These are phyloP conservation scores for Bryoglossum gracile DNA, from an alignment of 495 filamentous ascomycete genomes.

Conservation along the genomic window DNA sequence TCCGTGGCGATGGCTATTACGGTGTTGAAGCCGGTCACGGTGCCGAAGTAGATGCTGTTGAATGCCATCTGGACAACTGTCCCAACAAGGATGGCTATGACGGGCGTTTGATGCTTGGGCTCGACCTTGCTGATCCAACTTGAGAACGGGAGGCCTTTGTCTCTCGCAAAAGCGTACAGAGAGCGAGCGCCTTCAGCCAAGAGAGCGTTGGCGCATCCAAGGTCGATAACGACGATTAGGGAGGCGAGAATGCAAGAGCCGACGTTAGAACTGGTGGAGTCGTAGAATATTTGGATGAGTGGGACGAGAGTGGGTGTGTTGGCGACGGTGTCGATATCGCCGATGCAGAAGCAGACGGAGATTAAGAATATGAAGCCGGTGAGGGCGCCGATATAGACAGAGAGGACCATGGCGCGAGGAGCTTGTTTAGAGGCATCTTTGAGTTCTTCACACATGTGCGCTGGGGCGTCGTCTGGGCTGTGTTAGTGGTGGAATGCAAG, in stretches of 20 bases:
- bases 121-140: slow-evolving; percentile 37
- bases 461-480: slow-evolving; percentile 37
- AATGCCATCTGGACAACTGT: slow-evolving; percentile 45
- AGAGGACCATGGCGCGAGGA: slow-evolving; percentile 47
- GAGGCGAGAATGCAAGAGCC: slow-evolving; percentile 38
- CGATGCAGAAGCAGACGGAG: slow-evolving; percentile 36
- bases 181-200: slow-evolving; percentile 46
- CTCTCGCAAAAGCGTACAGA: slow-evolving; percentile 49
- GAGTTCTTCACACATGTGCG: slow-evolving; percentile 43
- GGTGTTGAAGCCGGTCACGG: slow-evolving; percentile 49
- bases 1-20: slow-evolving; percentile 50
- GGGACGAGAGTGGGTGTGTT: slow-evolving; percentile 37
- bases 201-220: slow-evolving; percentile 38
- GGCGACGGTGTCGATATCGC: slow-evolving; percentile 30
- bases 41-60: slow-evolving; percentile 51
- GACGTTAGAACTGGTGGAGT: slow-evolving; percentile 33
- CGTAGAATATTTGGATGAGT: slow-evolving; percentile 46
- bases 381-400: slow-evolving; percentile 42
- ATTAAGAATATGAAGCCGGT: slow-evolving; percentile 41
- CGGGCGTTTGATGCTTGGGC: slow-evolving; percentile 33
- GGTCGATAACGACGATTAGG: slow-evolving; percentile 37
- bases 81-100: slow-evolving; percentile 47
- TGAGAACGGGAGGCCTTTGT: slow-evolving; percentile 51
- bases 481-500: slow-evolving; percentile 32
- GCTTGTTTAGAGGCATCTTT: slow-evolving; percentile 41